Evolutionary conservation across 164 flowering plant species (phyloP), one percentile per base, ranked within the genome.

Genomic region (Brasenia schreberi): DNA sequence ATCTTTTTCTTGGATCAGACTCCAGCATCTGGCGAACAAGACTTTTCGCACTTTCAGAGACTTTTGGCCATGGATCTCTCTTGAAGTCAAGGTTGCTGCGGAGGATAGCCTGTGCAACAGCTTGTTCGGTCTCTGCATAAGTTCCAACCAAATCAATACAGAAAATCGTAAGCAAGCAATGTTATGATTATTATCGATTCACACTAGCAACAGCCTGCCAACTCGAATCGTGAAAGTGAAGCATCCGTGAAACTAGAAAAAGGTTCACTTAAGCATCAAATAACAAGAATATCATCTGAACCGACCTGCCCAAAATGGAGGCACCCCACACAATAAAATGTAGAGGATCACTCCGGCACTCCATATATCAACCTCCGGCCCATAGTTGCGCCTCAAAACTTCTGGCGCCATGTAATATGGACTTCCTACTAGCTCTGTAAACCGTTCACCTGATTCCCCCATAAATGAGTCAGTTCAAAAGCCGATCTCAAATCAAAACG

Each of bases 341-440:
- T 89, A 89, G 39, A 89, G 78, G 63, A 89, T 87, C 67, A 89
- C 96, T 19, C 96, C 96, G 3, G 96, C 82, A 59, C 96, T 89
- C 96, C 96, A 89, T 49, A 87, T 76, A 81, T 90, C 96, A 45
- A 90, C 86, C 75, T 90, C 96, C 7, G 87, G 93, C 23, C 96
- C 99, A 72, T 94, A 94, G 73, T 91, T 89, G 70, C 97, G 65
- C 81, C 78, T 91, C 84, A 94, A 69, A 18, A 94, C 98, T 77
- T 94, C 99, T 3, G 99, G 99, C 10, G 97, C 99, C 99, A 94
- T 94, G 49, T 94, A 94, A 70, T 94, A 94, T 0, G 99, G 99
- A 79, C 99, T 94, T 66, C 99, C 99, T 62, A 94, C 99, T 65
- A 94, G 91, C 87, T 94, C 99, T 3, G 93, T 77, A 63, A 71